A percentile compares a stretch with the other conserved stretches of the same genome.
Evolutionary conservation across 2,329 filamentous ascomycete species (phyloP).

Genomic region (Colletotrichum spinosum): DNA sequence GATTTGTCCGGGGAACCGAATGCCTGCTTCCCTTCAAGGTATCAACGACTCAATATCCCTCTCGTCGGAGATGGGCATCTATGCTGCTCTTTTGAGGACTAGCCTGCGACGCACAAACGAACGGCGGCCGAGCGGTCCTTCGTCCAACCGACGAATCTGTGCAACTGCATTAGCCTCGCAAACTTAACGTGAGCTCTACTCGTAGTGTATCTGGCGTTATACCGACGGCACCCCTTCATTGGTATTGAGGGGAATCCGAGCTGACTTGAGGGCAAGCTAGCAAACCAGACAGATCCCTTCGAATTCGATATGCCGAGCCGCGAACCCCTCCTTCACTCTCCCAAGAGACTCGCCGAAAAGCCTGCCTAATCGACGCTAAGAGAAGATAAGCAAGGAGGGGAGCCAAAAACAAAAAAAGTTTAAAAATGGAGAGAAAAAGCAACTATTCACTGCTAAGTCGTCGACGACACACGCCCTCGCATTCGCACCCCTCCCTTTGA

Average conservation of each 20-base stretch:
- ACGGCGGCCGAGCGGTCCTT: conserved; percentile 35
- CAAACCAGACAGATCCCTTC: background rate
- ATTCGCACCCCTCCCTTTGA: background rate
- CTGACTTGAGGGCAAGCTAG: background rate
- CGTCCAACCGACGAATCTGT: conserved; percentile 29
- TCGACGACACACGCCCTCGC: background rate
- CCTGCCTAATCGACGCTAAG: conserved; percentile 25
- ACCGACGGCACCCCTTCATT: conserved; percentile 4
- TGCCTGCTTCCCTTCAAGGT: background rate
- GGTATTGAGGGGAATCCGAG: background rate
- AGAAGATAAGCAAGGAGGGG: conserved; percentile 14
- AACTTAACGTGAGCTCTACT: conserved; percentile 22
- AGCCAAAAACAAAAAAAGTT: conserved; percentile 6
- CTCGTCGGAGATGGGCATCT: conserved; percentile 27
- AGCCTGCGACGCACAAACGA: conserved; percentile 23
- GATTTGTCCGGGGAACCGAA: conserved; percentile 13
- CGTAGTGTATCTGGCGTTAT: conserved; percentile 11
- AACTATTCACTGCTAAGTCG: background rate
- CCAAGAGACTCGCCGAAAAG: conserved; percentile 9
- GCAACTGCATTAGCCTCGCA: conserved; percentile 22
- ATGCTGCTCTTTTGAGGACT: conserved; percentile 6
- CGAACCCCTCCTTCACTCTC: background rate
- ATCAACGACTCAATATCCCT: background rate
- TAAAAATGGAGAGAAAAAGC: conserved; percentile 27
- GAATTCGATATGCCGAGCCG: background rate